phyloP scores from a whole-genome alignment of 1,139 yeast species.

The Taphrina populina region DNA sequence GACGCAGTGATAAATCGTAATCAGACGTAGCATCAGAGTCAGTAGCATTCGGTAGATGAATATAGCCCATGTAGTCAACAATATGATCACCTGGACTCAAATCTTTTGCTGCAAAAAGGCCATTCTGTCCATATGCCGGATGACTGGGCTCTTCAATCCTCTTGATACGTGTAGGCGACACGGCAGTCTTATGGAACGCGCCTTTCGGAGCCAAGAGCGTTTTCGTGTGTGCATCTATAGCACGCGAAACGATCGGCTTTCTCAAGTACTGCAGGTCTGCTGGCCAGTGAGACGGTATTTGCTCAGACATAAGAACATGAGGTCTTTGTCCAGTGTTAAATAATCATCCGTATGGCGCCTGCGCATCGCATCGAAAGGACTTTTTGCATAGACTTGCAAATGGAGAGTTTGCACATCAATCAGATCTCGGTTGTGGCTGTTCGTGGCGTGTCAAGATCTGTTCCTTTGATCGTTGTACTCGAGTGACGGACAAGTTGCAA shows the following conservation, averaged over 20 bases:
- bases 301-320: background rate
- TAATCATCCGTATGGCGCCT: too few species aligned
- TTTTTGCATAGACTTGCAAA: too few species aligned
- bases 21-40: slow-evolving; percentile 42
- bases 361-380: too few species aligned
- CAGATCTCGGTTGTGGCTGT: too few species aligned
- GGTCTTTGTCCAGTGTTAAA: too few species aligned
- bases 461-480: too few species aligned
- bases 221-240: background rate
- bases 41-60: slow-evolving; percentile 38
- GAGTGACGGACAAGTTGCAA: too few species aligned
- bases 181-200: background rate
- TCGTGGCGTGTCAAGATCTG: too few species aligned
- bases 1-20: slow-evolving; percentile 42
- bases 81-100: slow-evolving; percentile 40
- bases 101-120: slow-evolving; percentile 41
- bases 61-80: slow-evolving; percentile 42
- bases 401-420: too few species aligned
- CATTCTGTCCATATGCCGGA: slow-evolving; percentile 43
- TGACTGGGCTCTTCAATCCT: slow-evolving; percentile 40
- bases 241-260: background rate
- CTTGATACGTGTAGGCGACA: slow-evolving; percentile 5
- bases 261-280: slow-evolving; percentile 3
- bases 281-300: slow-evolving; percentile 7
- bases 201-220: slow-evolving; percentile 5